These are phyloP conservation scores for Excoecaria cochinchinensis DNA, from an alignment of 345 rosid species.

Conservation along the genomic window DNA sequence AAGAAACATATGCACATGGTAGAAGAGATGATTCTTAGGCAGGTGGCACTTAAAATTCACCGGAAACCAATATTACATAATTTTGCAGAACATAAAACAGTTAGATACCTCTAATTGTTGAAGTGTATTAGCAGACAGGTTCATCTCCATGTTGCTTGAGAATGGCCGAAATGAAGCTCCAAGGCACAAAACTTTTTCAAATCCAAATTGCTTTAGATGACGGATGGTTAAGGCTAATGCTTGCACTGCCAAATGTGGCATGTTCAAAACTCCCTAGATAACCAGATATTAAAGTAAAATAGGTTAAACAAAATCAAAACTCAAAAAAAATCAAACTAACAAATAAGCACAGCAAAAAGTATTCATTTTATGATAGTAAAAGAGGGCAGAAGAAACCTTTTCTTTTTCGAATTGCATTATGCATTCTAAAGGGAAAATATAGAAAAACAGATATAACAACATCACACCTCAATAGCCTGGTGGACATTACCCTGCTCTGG, in stretches of 20 bases:
- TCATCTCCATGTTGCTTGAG: conserved; percentile 73
- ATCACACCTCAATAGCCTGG: conserved; percentile 49
- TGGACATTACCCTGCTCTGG: conserved; percentile 23
- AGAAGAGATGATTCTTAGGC: too few species aligned
- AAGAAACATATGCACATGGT: too few species aligned
- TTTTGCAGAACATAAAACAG: background rate
- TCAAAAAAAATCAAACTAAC: conserved; percentile 11
- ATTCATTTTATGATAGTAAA: background rate
- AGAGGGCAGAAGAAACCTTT: background rate
- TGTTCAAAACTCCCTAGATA: conserved; percentile 62
- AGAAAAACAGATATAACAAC: background rate
- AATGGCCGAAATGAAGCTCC: conserved; percentile 74
- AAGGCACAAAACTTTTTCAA: conserved; percentile 68
- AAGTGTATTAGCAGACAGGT: conserved; percentile 78
- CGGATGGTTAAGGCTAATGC: conserved; percentile 67
- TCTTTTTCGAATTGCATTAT: background rate
- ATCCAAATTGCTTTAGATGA: conserved; percentile 90
- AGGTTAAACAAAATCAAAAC: conserved; percentile 4
- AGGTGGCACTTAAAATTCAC: background rate
- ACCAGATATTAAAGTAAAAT: conserved; percentile 13
- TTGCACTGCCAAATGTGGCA: conserved; percentile 85
- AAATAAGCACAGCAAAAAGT: background rate
- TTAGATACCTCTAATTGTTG: conserved; percentile 84
- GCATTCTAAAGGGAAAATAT: background rate
- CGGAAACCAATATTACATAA: background rate